A percentile compares a stretch with the other conserved stretches of the same genome.
These are phyloP conservation scores for Colletotrichum cordylinicola DNA, from an alignment of 2,329 filamentous ascomycete genomes.

Conservation along the genomic window DNA sequence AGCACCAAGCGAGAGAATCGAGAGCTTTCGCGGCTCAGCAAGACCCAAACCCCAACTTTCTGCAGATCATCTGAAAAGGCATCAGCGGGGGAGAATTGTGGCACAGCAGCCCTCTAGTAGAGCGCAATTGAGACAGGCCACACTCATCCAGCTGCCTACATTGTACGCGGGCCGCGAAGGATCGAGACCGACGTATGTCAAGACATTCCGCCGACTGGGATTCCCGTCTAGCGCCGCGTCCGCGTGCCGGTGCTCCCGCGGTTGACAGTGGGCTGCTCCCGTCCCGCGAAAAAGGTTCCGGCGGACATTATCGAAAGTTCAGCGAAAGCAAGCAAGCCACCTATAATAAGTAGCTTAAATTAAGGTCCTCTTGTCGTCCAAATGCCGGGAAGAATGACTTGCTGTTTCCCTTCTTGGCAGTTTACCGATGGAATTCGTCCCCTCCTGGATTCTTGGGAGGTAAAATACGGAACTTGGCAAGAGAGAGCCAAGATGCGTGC, in stretches of 20 bases:
- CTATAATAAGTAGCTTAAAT: neutral
- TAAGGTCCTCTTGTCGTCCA: neutral
- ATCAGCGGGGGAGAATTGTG: neutral
- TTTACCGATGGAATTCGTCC: fast-evolving
- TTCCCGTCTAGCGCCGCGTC: neutral
- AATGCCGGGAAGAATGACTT: neutral
- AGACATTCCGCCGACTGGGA: neutral
- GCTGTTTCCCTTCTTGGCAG: neutral
- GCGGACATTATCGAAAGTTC: neutral
- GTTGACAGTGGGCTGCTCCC: neutral
- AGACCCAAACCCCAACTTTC: neutral
- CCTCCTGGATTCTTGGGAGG: neutral
- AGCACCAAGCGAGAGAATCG: neutral
- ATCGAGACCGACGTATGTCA: slow-evolving; percentile 16
- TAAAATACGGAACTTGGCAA: neutral
- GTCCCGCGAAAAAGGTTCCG: neutral
- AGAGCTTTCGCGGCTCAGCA: neutral
- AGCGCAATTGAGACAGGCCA: neutral
- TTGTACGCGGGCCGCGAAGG: neutral
- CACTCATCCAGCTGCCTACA: neutral
- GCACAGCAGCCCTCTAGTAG: neutral
- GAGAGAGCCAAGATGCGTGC: neutral
- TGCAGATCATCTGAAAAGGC: neutral
- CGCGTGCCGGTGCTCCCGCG: neutral
- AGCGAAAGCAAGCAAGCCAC: neutral